Base-by-base conservation (phyloP, 768 basidiomycete genomes). In the Serpula lacrymans region DNA sequence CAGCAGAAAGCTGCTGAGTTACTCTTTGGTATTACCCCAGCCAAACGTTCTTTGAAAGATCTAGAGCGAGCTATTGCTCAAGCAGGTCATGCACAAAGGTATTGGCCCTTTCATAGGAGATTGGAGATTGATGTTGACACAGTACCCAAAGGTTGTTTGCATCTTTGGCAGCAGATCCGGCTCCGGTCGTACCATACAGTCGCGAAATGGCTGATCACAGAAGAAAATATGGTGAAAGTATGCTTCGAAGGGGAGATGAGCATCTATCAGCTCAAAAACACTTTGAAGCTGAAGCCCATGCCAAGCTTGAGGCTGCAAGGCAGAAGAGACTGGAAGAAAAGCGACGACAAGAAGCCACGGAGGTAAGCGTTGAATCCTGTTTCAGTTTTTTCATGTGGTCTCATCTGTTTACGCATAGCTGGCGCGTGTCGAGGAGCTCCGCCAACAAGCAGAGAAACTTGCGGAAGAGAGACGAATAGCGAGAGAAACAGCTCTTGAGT, bases 1-100 rank as follows among this genome's bases (percentile, higher is more conserved):
- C 84, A 94, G 61, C 96, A 99, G 59, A 97, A 97, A 63, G 84
- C 88, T 0, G 88, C 91, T 0, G 95, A 97, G 60, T 74, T 97
- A 65, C 65, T 98, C 18, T 83, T 92, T 49, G 72, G 79, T 1
- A 64, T 94, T 18, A 71, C 74, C 1, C 75, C 84, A 1, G 69
- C 79, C 20, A 91, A 92, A 58, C 83, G 95, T 14, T 79, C 85
- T 2, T 69, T 93, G 7, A 79, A 77, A 41, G 92, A 97, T 46
- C 71, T 98, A 16, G 73, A 86, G 46, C 69, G 69, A 33, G 89
- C 84, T 2, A 80, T 92, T 39, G 77, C 82, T 28, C 86, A 90
- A 43, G 93, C 91, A 9, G 70, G 72, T 14, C 84, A 91, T 52
- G 91, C 94, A 5, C 90, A 92, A 60, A 84, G 84, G 92, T 92